Conservation (phyloP, 305 asterid genomes). For the Fraxinus angustifolia region DNA sequence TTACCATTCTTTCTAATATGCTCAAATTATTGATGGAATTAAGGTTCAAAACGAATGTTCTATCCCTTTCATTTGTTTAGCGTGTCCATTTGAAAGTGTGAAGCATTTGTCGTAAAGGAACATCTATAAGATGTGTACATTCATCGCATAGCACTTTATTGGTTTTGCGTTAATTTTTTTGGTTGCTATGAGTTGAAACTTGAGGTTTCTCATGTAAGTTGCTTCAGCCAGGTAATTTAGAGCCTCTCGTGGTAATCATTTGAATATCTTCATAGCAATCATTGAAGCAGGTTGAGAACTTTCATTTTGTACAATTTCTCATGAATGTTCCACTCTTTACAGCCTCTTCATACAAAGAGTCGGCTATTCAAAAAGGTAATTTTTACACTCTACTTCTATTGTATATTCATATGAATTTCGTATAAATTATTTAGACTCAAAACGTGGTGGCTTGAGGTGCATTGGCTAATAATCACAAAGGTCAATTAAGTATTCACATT, state of each 20-base stretch:
- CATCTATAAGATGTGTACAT: background rate
- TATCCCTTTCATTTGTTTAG: background rate
- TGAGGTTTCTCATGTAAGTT: background rate
- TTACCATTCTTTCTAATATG: background rate
- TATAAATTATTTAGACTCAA: background rate
- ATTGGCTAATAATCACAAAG: background rate
- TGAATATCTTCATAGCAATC: background rate
- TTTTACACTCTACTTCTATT: conserved; percentile 9
- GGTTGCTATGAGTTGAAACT: background rate
- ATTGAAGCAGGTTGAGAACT: background rate
- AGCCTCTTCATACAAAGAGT: conserved; percentile 82
- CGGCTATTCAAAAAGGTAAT: conserved; percentile 77
- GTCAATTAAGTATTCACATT: background rate
- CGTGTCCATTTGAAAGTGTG: background rate
- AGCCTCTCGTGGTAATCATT: background rate
- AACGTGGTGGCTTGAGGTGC: conserved; percentile 16
- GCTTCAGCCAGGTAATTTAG: background rate
- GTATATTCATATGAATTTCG: background rate
- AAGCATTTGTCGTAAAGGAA: conserved; percentile 1
- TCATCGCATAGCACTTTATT: background rate
- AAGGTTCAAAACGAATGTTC: conserved; percentile 6
- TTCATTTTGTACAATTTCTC: conserved; percentile 11
- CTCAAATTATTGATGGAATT: background rate
- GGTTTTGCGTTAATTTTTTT: background rate
- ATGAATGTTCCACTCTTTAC: conserved; percentile 25